Conservation (phyloP, 208 protist species). For the Trypanosoma scelopori region DNA sequence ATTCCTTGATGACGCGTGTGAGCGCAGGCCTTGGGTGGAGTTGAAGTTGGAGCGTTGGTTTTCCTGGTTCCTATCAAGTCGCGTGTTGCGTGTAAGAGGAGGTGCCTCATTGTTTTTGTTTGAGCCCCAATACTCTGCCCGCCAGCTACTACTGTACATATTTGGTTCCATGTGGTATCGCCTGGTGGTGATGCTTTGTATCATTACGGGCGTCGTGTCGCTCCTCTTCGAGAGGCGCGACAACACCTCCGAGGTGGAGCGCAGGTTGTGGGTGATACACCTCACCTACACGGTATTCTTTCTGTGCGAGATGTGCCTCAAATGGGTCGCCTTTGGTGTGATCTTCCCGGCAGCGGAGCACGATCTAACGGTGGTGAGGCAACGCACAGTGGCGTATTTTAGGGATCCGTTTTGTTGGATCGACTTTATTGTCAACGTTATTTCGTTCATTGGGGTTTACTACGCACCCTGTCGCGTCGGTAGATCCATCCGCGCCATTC, state of each 20-base stretch:
- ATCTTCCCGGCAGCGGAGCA: slow-evolving; percentile 13
- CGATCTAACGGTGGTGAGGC: slow-evolving; percentile 13
- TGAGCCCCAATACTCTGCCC: slow-evolving; percentile 30
- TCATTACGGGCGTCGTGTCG: slow-evolving; percentile 40
- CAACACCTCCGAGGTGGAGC: slow-evolving; percentile 12
- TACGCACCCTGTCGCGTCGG: slow-evolving; percentile 38
- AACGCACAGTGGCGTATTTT: slow-evolving; percentile 38
- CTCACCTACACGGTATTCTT: slow-evolving; percentile 56
- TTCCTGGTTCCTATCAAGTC: slow-evolving; percentile 10
- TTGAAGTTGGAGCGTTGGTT: slow-evolving; percentile 1
- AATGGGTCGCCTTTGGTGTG: slow-evolving; percentile 51
- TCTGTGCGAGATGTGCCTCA: slow-evolving; percentile 51
- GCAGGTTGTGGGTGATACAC: slow-evolving; percentile 29
- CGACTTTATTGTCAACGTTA: slow-evolving; percentile 45
- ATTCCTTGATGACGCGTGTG: slow-evolving; percentile 10
- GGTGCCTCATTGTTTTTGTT: slow-evolving; percentile 22
- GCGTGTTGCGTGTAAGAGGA: slow-evolving; percentile 1
- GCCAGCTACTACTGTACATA: slow-evolving; percentile 28
- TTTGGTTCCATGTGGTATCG: slow-evolving; percentile 41
- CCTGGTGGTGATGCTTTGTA: slow-evolving; percentile 28
- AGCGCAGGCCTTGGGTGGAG: neutral
- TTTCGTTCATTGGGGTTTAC: slow-evolving; percentile 43
- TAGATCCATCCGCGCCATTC: slow-evolving; percentile 40
- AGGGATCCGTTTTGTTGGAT: slow-evolving; percentile 44
- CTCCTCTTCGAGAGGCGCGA: slow-evolving; percentile 56